A percentile compares a stretch with the other conserved stretches of the same genome.
Evolutionary conservation across 2,329 filamentous ascomycete species (phyloP).

Genomic region (Monilinia polystroma): DNA sequence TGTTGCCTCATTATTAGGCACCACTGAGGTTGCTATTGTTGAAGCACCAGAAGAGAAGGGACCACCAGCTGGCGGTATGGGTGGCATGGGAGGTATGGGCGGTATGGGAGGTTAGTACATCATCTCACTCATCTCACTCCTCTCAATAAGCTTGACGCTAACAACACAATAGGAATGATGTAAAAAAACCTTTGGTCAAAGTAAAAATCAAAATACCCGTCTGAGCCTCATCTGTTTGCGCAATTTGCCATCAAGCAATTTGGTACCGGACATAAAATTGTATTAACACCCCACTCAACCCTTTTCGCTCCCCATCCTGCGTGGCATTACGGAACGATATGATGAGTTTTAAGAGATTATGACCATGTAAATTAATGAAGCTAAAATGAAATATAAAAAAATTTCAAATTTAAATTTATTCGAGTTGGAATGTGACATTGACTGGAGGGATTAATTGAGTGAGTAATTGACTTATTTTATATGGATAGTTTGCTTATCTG

Average conservation of each 20-base stretch:
- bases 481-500: not conserved
- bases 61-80: constrained; percentile 61
- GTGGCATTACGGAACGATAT: constrained; percentile 35
- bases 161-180: constrained; percentile 38
- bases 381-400: constrained; percentile 19
- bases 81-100: constrained; percentile 67
- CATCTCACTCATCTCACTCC: not conserved
- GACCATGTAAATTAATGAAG: constrained; percentile 36
- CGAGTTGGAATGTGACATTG: not conserved
- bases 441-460: too few species aligned
- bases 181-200: constrained; percentile 34
- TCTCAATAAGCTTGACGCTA: constrained; percentile 3
- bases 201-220: constrained; percentile 37
- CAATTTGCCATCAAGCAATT: constrained; percentile 14
- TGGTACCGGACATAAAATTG: constrained; percentile 32
- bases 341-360: constrained; percentile 30
- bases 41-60: constrained; percentile 93
- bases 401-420: constrained; percentile 2
- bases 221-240: constrained; percentile 24
- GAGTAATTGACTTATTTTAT: not conserved
- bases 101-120: constrained; percentile 41
- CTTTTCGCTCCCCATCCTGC: constrained; percentile 37
- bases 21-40: constrained; percentile 96
- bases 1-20: constrained; percentile 94
- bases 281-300: constrained; percentile 39